Base-by-base conservation (phyloP, 129 eudicot genomes). In the Erigeron canadensis region DNA sequence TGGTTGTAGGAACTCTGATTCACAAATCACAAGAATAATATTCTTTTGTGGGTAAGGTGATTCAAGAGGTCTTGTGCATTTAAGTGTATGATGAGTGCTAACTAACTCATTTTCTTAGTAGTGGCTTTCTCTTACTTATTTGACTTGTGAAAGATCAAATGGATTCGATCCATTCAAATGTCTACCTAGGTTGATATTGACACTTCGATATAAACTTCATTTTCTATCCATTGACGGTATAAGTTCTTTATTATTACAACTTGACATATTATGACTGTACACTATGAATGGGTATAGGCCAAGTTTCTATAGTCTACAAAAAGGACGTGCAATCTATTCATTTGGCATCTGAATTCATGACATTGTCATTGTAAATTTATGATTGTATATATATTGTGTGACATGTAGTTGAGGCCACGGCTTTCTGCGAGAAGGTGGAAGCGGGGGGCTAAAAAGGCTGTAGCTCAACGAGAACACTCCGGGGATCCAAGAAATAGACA, bases 381-480 rank as follows among this genome's bases (percentile, higher is more conserved):
- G 6, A 18, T 15, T 61, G 19, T 43, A n/a, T 17, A 50, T 39
- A 4, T 23, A 43, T 59, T 23, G 18, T 67, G 55, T 68, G 67
- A 9, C 28, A 66, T 78, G 81, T 63, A 91, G 97, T 78, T 91
- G 91, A 88, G 83, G 67, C 95, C 97, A 21, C 82, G 85, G 66
- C 79, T 84, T 17, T 81, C 79, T 61, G 87, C 80, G n/a, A 91
- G 86, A 78, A 84, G 70, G 82, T 89, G 84, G 50, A 88, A 85
- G 59, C 57, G 74, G 67, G 80, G 81, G 43, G 66, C 63, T 28
- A 7, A 53, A 17, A 77, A 79, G 78, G 59, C 19, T 3, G 48
- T 38, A 67, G 80, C 65, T 65, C 63, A 75, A 15, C 64, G 74
- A 56, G 82, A 64, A 39, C 74, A 37, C 43, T 41, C 65, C 0